A percentile compares a stretch with the other conserved stretches of the same genome.
These are phyloP conservation scores for Penicillium sp. DNA, from an alignment of 2,329 filamentous ascomycete genomes.

Conservation along the genomic window DNA sequence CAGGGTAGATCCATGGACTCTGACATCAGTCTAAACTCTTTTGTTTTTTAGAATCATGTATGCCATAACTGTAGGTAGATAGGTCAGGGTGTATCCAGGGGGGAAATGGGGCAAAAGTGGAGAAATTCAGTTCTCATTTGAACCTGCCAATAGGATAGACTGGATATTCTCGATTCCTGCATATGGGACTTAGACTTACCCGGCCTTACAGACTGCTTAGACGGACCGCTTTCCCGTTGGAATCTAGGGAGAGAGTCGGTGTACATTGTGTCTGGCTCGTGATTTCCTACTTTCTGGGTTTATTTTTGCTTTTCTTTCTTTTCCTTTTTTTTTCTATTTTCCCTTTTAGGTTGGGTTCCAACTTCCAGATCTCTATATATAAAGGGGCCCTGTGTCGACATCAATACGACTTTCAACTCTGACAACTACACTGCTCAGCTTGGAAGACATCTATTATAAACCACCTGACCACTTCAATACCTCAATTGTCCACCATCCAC, in stretches of 20 bases:
- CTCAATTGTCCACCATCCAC: not conserved
- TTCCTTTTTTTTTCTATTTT: not conserved
- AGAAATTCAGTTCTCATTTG: not conserved
- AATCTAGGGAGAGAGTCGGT: conserved; percentile 19
- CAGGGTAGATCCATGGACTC: not conserved
- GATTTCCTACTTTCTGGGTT: conserved; percentile 2
- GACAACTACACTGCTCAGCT: not conserved
- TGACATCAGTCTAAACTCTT: conserved; percentile 14
- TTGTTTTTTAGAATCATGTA: too few relatives aligned
- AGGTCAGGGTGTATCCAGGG: not conserved
- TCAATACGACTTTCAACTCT: not conserved
- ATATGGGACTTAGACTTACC: conserved; percentile 4
- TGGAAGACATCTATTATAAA: too few relatives aligned
- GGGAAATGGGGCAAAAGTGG: not conserved
- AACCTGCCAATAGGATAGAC: conserved; percentile 10
- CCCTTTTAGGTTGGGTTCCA: not conserved
- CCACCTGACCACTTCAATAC: not conserved
- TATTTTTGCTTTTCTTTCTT: conserved; percentile 1
- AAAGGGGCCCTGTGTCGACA: conserved; percentile 1
- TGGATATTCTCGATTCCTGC: conserved; percentile 3
- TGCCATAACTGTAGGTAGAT: too few relatives aligned
- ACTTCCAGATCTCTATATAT: conserved; percentile 4
- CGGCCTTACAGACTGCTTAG: not conserved
- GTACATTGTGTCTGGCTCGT: too few relatives aligned
- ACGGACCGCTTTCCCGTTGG: conserved; percentile 10